These are phyloP conservation scores for Hypoxylon rickii DNA, from an alignment of 495 filamentous ascomycete species.

Conservation along the genomic window DNA sequence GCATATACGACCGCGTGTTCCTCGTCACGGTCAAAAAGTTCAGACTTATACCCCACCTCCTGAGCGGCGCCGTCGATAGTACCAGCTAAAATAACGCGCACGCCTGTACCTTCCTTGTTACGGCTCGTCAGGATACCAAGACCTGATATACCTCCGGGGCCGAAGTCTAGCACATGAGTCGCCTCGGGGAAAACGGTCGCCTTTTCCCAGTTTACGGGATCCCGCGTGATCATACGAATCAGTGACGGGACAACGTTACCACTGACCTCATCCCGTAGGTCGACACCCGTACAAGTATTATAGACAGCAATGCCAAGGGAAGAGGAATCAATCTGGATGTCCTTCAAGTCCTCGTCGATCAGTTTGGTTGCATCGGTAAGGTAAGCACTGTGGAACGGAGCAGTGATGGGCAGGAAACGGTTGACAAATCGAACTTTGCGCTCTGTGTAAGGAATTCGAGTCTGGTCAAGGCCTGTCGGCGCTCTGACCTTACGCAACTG, in stretches of 20 bases:
- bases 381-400: slow-evolving; percentile 97
- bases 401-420: slow-evolving; percentile 95
- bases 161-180: slow-evolving; percentile 94
- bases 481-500: slow-evolving; percentile 95
- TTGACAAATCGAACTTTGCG: slow-evolving; percentile 96
- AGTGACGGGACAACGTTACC: slow-evolving; percentile 77
- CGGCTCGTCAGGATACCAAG: slow-evolving; percentile 96
- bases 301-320: slow-evolving; percentile 81
- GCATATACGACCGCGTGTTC: slow-evolving; percentile 92
- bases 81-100: slow-evolving; percentile 91
- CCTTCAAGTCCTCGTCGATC: slow-evolving; percentile 84
- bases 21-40: slow-evolving; percentile 94
- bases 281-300: slow-evolving; percentile 82
- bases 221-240: slow-evolving; percentile 89
- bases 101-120: slow-evolving; percentile 97
- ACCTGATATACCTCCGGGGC: slow-evolving; percentile 93
- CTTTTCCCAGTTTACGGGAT: slow-evolving; percentile 92
- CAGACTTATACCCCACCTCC: slow-evolving; percentile 95
- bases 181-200: slow-evolving; percentile 86
- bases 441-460: slow-evolving; percentile 89
- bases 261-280: slow-evolving; percentile 66
- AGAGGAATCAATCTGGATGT: slow-evolving; percentile 69
- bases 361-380: slow-evolving; percentile 76
- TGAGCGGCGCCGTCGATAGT: slow-evolving; percentile 84
- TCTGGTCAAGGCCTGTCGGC: slow-evolving; percentile 94